Percentiles rank a stretch among this genome's conserved stretches.
These are phyloP conservation scores for Agapanthus africanus DNA, from an alignment of 106 monocot genomes.

Conservation along the genomic window DNA sequence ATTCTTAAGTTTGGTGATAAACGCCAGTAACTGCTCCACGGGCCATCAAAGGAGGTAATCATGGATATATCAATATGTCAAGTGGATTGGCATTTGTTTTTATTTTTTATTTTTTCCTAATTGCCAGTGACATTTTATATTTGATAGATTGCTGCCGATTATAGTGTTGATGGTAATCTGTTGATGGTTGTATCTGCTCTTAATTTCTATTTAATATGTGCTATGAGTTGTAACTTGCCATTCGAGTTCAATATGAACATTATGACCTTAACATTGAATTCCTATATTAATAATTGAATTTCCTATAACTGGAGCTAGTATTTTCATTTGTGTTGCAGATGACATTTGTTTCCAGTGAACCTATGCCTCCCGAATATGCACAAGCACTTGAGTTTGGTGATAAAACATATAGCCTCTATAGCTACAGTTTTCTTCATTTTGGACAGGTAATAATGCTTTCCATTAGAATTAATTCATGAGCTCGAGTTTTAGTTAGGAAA, in stretches of 20 bases:
- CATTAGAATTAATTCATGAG: background rate
- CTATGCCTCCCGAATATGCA: constrained; percentile 48
- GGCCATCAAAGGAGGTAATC: background rate
- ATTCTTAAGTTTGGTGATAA: too few relatives aligned
- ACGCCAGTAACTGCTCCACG: background rate
- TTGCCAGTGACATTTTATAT: too few relatives aligned
- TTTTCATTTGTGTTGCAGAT: constrained; percentile 30
- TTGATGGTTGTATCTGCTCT: background rate
- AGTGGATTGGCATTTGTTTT: background rate
- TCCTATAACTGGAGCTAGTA: background rate
- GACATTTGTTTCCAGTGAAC: constrained; percentile 74
- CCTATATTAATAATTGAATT: background rate
- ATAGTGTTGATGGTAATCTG: background rate
- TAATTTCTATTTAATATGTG: background rate
- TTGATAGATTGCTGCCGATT: background rate
- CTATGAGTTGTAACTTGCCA: background rate
- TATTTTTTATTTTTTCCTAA: background rate
- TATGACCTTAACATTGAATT: constrained; percentile 1
- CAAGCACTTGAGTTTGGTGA: constrained; percentile 59
- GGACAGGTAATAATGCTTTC: constrained; percentile 57
- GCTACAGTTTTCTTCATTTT: constrained; percentile 88
- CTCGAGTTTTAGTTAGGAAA: background rate
- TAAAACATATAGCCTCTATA: constrained; percentile 68
- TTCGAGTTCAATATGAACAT: background rate
- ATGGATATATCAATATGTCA: background rate